Conservation (phyloP, 805 yeast species). For the Helenozyma baotianmanensis region DNA sequence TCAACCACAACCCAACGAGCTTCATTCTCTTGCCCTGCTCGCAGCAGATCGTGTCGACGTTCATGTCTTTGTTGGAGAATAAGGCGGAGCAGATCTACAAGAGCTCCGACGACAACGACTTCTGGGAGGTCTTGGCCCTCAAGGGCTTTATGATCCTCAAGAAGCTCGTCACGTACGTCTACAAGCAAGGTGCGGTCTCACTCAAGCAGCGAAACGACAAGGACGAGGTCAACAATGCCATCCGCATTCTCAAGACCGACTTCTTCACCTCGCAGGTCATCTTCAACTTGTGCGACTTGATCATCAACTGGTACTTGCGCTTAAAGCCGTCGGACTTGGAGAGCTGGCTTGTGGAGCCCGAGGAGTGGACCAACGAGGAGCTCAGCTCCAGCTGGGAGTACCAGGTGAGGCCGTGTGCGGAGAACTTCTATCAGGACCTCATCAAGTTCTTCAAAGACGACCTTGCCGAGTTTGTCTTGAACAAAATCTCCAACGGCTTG, state of each 20-base stretch:
- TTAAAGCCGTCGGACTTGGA: slow-evolving; percentile 74
- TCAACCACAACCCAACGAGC: slow-evolving; percentile 59
- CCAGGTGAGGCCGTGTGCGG: slow-evolving; percentile 83
- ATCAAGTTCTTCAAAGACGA: slow-evolving; percentile 57
- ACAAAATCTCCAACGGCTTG: slow-evolving; percentile 49
- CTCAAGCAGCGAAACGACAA: slow-evolving; percentile 63
- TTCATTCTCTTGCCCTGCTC: slow-evolving; percentile 67
- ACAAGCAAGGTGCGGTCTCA: slow-evolving; percentile 63
- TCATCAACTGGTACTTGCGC: slow-evolving; percentile 70
- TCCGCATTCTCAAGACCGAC: slow-evolving; percentile 45
- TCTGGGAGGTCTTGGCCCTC: slow-evolving; percentile 74
- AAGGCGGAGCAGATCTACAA: slow-evolving; percentile 65
- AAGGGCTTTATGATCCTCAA: slow-evolving; percentile 63
- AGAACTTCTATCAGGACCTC: slow-evolving; percentile 73
- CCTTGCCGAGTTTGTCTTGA: slow-evolving; percentile 51
- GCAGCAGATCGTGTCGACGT: slow-evolving; percentile 54
- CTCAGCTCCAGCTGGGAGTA: slow-evolving; percentile 73
- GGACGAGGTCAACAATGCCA: slow-evolving; percentile 56
- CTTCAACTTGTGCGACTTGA: slow-evolving; percentile 55
- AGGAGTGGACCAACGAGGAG: slow-evolving; percentile 88
- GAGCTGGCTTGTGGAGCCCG: slow-evolving; percentile 82
- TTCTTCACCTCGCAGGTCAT: slow-evolving; percentile 58
- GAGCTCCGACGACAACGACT: slow-evolving; percentile 50
- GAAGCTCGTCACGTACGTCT: slow-evolving; percentile 54
- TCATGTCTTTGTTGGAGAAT: slow-evolving; percentile 55